Conservation (phyloP, 306 rosid genomes). For the Vicia faba region DNA sequence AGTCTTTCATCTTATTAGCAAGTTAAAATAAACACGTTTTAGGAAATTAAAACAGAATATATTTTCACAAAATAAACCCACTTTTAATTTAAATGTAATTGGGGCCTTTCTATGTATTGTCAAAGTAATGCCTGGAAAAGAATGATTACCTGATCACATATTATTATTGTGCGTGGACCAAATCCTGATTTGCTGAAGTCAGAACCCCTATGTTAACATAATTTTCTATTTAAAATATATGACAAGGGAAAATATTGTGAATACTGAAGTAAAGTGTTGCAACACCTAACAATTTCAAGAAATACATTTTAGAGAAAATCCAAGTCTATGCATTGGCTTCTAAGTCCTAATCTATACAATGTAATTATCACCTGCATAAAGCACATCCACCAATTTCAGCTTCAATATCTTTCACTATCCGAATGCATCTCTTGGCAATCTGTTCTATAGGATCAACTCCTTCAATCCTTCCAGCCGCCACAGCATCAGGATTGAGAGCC, state of each 20-base stretch:
- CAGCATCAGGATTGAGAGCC: slow-evolving; percentile 70
- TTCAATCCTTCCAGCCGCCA: slow-evolving; percentile 87
- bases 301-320: slow-evolving; percentile 21
- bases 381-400: slow-evolving; percentile 91
- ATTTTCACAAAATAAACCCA: not conserved
- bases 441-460: slow-evolving; percentile 93
- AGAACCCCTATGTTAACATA: slow-evolving; percentile 59
- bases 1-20: not conserved
- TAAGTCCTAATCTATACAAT: slow-evolving; percentile 28
- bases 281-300: slow-evolving; percentile 16
- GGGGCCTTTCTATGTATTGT: slow-evolving; percentile 32
- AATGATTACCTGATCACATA: slow-evolving; percentile 87
- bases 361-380: slow-evolving; percentile 75
- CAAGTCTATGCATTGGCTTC: slow-evolving; percentile 22
- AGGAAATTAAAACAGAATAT: not conserved
- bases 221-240: slow-evolving; percentile 29
- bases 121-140: slow-evolving; percentile 20
- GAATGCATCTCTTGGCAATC: slow-evolving; percentile 86
- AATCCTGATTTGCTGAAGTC: slow-evolving; percentile 98
- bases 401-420: slow-evolving; percentile 80
- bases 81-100: slow-evolving; percentile 1
- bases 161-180: slow-evolving; percentile 97
- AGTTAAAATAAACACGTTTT: not conserved
- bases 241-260: slow-evolving; percentile 12
- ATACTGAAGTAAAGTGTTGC: slow-evolving; percentile 16